phyloP scores from a whole-genome alignment of 2,329 filamentous ascomycete species.

The Diaporthe capsici region DNA sequence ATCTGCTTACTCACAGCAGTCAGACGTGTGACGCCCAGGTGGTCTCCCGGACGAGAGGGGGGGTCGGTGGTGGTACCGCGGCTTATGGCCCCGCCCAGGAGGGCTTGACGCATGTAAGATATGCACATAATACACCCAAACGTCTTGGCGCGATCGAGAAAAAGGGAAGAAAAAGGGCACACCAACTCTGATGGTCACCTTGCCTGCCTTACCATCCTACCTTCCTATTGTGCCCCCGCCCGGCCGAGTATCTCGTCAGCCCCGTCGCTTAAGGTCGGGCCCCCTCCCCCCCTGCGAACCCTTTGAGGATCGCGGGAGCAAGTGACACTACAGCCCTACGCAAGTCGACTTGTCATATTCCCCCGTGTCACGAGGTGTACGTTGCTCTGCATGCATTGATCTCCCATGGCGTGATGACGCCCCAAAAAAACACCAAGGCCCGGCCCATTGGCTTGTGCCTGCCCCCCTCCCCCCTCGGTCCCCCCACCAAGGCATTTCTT shows the following conservation, averaged over 20 bases:
- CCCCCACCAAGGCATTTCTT: neutral
- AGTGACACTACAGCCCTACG: constrained; percentile 27
- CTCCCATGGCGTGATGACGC: constrained; percentile 19
- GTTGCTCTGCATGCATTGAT: constrained; percentile 11
- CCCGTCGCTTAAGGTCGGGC: constrained; percentile 19
- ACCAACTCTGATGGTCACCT: neutral
- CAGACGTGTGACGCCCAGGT: neutral
- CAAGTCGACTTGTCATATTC: constrained; percentile 22
- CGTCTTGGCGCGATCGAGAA: constrained; percentile 23
- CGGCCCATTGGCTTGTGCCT: neutral
- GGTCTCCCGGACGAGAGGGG: neutral
- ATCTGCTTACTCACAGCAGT: constrained; percentile 25
- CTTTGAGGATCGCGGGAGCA: neutral
- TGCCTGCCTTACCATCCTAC: neutral
- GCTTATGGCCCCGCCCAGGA: constrained; percentile 5
- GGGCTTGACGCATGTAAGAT: constrained; percentile 16
- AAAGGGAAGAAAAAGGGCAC: neutral
- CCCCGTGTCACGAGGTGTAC: constrained; percentile 5
- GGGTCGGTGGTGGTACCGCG: neutral
- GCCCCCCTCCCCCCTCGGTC: neutral
- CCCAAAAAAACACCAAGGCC: neutral
- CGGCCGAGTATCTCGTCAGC: constrained; percentile 25
- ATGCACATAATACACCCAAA: constrained; percentile 23
- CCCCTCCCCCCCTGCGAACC: neutral
- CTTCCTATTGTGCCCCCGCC: constrained; percentile 18